Conservation (phyloP, 441 rosid species). For the Euphorbia corollata region DNA sequence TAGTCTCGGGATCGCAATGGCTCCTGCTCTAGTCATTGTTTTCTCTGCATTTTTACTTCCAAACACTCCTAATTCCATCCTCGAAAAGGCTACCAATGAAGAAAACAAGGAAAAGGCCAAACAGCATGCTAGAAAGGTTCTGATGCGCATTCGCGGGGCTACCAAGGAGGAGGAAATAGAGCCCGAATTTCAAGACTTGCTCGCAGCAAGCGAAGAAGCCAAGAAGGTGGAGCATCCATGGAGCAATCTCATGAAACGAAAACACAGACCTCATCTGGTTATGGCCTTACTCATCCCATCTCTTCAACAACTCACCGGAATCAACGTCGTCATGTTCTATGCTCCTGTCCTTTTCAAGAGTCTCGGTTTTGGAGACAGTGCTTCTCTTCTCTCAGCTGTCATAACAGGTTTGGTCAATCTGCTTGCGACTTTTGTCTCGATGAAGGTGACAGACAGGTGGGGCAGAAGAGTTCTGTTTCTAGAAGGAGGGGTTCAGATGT, state of each 20-base stretch:
- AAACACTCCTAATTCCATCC: conserved; percentile 69
- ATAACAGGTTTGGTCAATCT: conserved; percentile 51
- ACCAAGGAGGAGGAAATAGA: conserved; percentile 35
- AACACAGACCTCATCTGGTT: conserved; percentile 63
- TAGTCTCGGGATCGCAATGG: conserved; percentile 57
- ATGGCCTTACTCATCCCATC: conserved; percentile 36
- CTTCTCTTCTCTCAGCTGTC: conserved; percentile 35
- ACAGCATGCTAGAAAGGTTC: background rate
- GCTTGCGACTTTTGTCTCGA: conserved; percentile 47
- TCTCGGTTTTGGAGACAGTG: conserved; percentile 54
- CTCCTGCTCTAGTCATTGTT: conserved; percentile 61
- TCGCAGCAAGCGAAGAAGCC: conserved; percentile 63
- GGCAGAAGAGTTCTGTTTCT: conserved; percentile 70
- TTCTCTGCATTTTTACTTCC: conserved; percentile 49
- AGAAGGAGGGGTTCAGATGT: conserved; percentile 70
- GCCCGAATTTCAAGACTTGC: conserved; percentile 55
- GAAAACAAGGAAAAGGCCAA: conserved; percentile 1
- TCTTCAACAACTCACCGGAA: conserved; percentile 48
- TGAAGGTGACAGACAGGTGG: conserved; percentile 49
- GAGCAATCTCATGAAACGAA: conserved; percentile 42
- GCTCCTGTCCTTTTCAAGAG: conserved; percentile 76
- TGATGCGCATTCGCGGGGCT: conserved; percentile 25
- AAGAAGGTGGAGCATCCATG: conserved; percentile 50
- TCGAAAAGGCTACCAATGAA: conserved; percentile 54
- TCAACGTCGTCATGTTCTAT: conserved; percentile 72